A percentile compares a stretch with the other conserved stretches of the same genome.
phyloP scores from a whole-genome alignment of 257 asterid species.

The Rauvolfia tetraphylla region DNA sequence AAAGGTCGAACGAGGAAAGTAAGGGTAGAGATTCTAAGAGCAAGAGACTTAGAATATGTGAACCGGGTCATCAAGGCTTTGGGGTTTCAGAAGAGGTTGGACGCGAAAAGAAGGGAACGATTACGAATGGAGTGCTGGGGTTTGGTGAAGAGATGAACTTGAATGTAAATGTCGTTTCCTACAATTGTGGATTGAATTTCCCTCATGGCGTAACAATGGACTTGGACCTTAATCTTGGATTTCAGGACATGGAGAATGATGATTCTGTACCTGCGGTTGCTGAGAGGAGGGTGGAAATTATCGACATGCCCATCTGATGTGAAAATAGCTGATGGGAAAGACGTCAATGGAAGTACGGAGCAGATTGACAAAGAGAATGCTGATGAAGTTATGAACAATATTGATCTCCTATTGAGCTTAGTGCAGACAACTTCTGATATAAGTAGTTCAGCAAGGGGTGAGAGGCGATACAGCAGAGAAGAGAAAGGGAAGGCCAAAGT shows the following conservation, averaged over 20 bases:
- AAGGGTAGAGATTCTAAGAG: constrained; percentile 28
- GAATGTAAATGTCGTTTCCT: constrained; percentile 22
- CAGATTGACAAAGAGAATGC: constrained; percentile 21
- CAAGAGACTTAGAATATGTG: constrained; percentile 39
- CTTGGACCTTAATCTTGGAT: constrained; percentile 47
- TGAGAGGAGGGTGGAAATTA: constrained; percentile 28
- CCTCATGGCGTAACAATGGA: constrained; percentile 15
- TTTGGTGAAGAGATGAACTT: constrained; percentile 13
- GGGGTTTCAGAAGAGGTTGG: constrained; percentile 23
- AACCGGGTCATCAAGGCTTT: constrained; percentile 24
- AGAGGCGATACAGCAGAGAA: constrained; percentile 43
- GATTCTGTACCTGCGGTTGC: constrained; percentile 7
- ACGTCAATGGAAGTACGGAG: constrained; percentile 27
- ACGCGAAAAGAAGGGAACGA: constrained; percentile 23
- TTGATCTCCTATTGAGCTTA: constrained; percentile 35
- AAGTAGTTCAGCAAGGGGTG: constrained; percentile 23
- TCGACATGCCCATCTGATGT: constrained; percentile 46
- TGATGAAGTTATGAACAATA: constrained; percentile 7
- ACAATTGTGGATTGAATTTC: constrained; percentile 19
- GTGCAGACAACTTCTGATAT: constrained; percentile 27
- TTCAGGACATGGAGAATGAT: constrained; percentile 8
- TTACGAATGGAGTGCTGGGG: constrained; percentile 26
- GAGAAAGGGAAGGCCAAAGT: constrained; percentile 48
- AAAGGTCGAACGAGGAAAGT: constrained; percentile 34
- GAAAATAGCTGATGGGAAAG: constrained; percentile 24